Evolutionary conservation across 768 basidiomycete genomes (phyloP).

Genomic region (Filobasidium wieringae): DNA sequence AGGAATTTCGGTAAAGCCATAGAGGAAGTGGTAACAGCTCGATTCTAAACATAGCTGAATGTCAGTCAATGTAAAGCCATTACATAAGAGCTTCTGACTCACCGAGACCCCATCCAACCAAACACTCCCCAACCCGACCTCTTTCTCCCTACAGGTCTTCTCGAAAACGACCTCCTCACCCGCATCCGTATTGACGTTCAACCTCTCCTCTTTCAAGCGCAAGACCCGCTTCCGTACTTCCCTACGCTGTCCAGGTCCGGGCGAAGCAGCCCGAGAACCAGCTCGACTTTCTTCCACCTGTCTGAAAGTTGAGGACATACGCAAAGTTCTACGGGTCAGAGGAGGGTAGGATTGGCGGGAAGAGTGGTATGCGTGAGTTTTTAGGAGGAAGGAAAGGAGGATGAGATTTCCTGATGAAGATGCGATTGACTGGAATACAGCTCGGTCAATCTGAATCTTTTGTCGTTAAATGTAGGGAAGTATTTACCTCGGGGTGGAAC

Average conservation of each 20-base stretch:
- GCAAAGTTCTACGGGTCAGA: slow-evolving; percentile 7
- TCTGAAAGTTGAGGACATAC: slow-evolving; percentile 19
- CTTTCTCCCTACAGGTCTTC: not conserved
- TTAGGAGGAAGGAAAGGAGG: slow-evolving; percentile 25
- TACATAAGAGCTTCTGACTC: slow-evolving; percentile 1
- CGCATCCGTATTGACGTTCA: not conserved
- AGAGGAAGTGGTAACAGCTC: slow-evolving; percentile 28
- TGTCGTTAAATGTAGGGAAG: not conserved
- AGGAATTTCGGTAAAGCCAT: slow-evolving; percentile 28
- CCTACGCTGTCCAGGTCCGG: not conserved
- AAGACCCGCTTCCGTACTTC: not conserved
- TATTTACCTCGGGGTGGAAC: slow-evolving; percentile 36
- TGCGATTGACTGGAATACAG: slow-evolving; percentile 23
- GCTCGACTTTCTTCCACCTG: not conserved
- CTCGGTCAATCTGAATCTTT: not conserved
- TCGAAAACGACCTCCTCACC: not conserved
- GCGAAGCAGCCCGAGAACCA: not conserved
- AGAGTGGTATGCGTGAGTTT: slow-evolving; percentile 21
- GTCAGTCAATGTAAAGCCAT: not conserved
- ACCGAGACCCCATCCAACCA: slow-evolving; percentile 38
- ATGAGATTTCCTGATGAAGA: slow-evolving; percentile 26
- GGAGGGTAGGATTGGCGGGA: slow-evolving; percentile 20
- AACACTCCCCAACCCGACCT: slow-evolving; percentile 22
- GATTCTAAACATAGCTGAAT: slow-evolving; percentile 1
- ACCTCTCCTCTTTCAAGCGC: not conserved